phyloP scores from a whole-genome alignment of 805 yeast genomes.

The Phaffomyces thermotolerans region DNA sequence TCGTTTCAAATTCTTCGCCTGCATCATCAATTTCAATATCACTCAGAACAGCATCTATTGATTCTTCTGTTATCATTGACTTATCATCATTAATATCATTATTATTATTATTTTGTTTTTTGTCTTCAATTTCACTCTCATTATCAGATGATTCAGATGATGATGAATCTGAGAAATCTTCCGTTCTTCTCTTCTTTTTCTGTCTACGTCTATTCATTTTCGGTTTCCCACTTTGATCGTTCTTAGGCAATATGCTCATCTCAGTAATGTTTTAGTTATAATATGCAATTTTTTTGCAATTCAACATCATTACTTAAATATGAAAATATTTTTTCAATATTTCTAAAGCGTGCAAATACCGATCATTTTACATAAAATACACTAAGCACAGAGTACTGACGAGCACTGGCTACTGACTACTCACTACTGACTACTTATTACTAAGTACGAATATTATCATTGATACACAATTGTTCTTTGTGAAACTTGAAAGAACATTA shows the following conservation, averaged over 20 bases:
- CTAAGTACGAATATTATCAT: too few species aligned
- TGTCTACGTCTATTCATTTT: constrained; percentile 36
- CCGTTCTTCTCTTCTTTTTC: constrained; percentile 78
- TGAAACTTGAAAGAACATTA: too few species aligned
- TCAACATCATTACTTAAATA: too few species aligned
- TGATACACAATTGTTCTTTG: too few species aligned
- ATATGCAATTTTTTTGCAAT: too few species aligned
- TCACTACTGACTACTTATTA: too few species aligned
- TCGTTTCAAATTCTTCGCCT: constrained; percentile 9
- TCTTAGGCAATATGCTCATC: constrained; percentile 22
- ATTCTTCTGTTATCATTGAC: constrained; percentile 6
- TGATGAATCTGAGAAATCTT: constrained; percentile 53
- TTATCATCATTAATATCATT: neutral
- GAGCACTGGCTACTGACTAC: too few species aligned
- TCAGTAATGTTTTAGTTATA: too few species aligned
- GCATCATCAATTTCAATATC: constrained; percentile 24
- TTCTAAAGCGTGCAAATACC: too few species aligned
- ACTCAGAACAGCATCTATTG: constrained; percentile 24
- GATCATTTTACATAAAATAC: too few species aligned
- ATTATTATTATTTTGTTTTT: constrained; percentile 4
- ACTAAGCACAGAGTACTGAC: too few species aligned
- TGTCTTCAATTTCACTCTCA: constrained; percentile 15
- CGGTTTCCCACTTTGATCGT: constrained; percentile 9
- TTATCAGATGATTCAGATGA: constrained; percentile 36
- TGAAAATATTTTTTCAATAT: too few species aligned